Conservation (phyloP, 208 protist species). For the Trypanosoma cruzi region DNA sequence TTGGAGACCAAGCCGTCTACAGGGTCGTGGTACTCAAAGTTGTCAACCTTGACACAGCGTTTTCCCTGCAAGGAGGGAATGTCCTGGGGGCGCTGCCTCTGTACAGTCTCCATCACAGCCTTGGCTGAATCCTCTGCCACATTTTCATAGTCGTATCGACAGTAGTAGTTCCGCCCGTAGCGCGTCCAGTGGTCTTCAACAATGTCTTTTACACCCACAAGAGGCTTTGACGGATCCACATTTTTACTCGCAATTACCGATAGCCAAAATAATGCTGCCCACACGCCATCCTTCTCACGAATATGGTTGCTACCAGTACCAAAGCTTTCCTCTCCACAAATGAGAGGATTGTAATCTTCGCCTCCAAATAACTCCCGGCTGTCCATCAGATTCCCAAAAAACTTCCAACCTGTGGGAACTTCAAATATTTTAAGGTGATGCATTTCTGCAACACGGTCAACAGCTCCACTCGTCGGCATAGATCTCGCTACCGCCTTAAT, state of each 20-base stretch:
- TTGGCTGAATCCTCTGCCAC: conserved; percentile 82
- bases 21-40: conserved; percentile 97
- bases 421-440: conserved; percentile 87
- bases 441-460: conserved; percentile 89
- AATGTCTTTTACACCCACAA: conserved; percentile 91
- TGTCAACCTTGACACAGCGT: conserved; percentile 82
- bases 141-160: conserved; percentile 97
- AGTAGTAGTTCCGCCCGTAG: conserved; percentile 98
- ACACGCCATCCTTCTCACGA: conserved; percentile 99
- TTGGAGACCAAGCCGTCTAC: conserved; percentile 91
- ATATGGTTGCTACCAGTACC: conserved; percentile 97
- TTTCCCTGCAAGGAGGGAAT: conserved; percentile 46
- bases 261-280: conserved; percentile 97
- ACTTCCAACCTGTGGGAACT: conserved; percentile 98
- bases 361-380: conserved; percentile 58
- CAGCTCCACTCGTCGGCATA: conserved; percentile 96
- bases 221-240: conserved; percentile 30
- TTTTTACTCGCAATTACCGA: conserved; percentile 91
- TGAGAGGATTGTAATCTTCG: conserved; percentile 76
- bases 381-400: conserved; percentile 99
- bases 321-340: conserved; percentile 99
- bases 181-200: conserved; percentile 93
- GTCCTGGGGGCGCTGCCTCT: conserved; percentile 26
- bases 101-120: conserved; percentile 84
- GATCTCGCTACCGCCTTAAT: conserved; percentile 94